Percentiles rank a stretch among this genome's conserved stretches.
phyloP scores from a whole-genome alignment of 371 early-diverging fungal genomes.

The Zopfochytrium polystomum region DNA sequence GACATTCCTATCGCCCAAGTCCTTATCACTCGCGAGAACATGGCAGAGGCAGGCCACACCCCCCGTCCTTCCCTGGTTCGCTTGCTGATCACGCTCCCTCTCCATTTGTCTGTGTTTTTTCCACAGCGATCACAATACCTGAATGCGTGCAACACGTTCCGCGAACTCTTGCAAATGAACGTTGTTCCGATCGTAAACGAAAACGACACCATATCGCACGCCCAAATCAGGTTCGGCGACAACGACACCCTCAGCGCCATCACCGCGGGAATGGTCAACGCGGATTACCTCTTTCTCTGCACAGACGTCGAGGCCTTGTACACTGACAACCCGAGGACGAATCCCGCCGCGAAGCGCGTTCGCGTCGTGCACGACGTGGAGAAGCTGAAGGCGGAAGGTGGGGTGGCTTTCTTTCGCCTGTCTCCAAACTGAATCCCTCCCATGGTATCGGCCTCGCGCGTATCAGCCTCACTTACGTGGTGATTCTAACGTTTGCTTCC shows the following conservation, averaged over 20 bases:
- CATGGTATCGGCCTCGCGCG: no score
- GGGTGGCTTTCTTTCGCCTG: conserved; percentile 5
- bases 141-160: conserved; percentile 89
- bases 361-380: conserved; percentile 77
- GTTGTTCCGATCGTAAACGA: conserved; percentile 96
- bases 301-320: conserved; percentile 94
- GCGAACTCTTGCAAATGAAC: conserved; percentile 80
- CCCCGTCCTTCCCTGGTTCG: neutral
- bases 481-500: neutral
- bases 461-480: no score
- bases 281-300: conserved; percentile 90
- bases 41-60: conserved; percentile 72
- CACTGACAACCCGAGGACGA: conserved; percentile 88
- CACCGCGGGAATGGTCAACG: conserved; percentile 93
- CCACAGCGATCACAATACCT: conserved; percentile 84
- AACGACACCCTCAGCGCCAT: conserved; percentile 96
- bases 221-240: conserved; percentile 93
- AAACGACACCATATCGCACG: conserved; percentile 89
- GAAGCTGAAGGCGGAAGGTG: conserved; percentile 62
- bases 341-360: no score
- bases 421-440: no score
- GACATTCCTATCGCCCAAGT: conserved; percentile 91
- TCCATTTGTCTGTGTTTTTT: no score
- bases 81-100: no score
- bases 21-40: conserved; percentile 81